Conservation (phyloP, 257 asterid species). For the Ajuga chamaepitys region DNA sequence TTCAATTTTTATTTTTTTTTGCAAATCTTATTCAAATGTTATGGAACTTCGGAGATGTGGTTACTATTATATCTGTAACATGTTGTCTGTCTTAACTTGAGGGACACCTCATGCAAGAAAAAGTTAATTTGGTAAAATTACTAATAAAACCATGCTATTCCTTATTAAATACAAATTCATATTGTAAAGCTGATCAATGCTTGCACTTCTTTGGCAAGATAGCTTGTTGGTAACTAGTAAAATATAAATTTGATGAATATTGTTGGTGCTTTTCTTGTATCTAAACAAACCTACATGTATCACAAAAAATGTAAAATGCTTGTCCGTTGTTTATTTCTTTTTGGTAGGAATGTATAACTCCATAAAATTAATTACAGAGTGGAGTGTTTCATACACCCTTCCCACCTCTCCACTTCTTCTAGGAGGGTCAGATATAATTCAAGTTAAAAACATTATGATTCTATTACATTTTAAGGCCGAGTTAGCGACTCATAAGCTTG, state of each 20-base stretch:
- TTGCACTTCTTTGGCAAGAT: background rate
- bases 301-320: background rate
- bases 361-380: too few relatives aligned
- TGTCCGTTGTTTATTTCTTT: too few relatives aligned
- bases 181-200: background rate
- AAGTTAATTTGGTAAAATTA: background rate
- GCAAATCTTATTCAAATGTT: too few relatives aligned
- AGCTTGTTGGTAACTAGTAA: background rate
- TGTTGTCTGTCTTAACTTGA: background rate
- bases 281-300: background rate
- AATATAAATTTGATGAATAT: background rate
- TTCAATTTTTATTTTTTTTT: too few relatives aligned
- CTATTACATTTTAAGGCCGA: too few relatives aligned
- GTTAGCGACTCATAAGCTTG: too few relatives aligned
- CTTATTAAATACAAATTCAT: too few relatives aligned
- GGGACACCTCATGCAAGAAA: background rate
- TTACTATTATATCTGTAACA: background rate
- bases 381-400: too few relatives aligned
- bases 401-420: too few relatives aligned
- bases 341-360: too few relatives aligned
- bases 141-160: background rate
- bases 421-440: too few relatives aligned
- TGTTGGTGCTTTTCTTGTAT: background rate
- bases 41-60: background rate
- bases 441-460: too few relatives aligned